Conservation (phyloP, 2,329 filamentous ascomycete genomes). For the Amylocarpus encephaloides region DNA sequence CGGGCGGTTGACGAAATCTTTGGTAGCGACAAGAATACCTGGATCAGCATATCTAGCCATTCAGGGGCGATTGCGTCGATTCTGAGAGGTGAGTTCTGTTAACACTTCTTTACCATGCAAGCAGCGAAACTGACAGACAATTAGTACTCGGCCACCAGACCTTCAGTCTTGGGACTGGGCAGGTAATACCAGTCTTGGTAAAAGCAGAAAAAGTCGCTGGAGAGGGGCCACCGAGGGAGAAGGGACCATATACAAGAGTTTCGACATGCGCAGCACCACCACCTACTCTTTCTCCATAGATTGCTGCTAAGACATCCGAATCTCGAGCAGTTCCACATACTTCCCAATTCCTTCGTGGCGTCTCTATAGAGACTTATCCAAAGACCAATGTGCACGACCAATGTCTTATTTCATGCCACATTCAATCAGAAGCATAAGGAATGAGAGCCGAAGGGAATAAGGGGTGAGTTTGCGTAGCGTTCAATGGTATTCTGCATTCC, state of each 20-base stretch:
- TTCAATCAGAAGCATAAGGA: too few species aligned
- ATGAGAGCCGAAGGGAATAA: background rate
- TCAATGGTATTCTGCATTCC: background rate
- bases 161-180: constrained; percentile 59
- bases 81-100: constrained; percentile 33
- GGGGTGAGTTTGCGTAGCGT: background rate
- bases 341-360: too few species aligned
- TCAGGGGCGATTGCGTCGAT: constrained; percentile 49
- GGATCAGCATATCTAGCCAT: constrained; percentile 55
- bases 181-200: constrained; percentile 62
- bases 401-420: too few species aligned
- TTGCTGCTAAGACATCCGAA: background rate
- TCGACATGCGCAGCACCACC: constrained; percentile 1
- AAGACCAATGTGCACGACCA: too few species aligned
- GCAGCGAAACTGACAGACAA: background rate
- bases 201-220: constrained; percentile 43
- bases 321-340: too few species aligned
- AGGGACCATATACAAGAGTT: constrained; percentile 5
- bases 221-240: constrained; percentile 2
- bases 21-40: constrained; percentile 43
- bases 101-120: background rate
- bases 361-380: too few species aligned
- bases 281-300: background rate
- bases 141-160: constrained; percentile 51
- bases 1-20: constrained; percentile 52